Evolutionary conservation across 2,329 filamentous ascomycete species (phyloP).

Genomic region (Clonostachys rosea): DNA sequence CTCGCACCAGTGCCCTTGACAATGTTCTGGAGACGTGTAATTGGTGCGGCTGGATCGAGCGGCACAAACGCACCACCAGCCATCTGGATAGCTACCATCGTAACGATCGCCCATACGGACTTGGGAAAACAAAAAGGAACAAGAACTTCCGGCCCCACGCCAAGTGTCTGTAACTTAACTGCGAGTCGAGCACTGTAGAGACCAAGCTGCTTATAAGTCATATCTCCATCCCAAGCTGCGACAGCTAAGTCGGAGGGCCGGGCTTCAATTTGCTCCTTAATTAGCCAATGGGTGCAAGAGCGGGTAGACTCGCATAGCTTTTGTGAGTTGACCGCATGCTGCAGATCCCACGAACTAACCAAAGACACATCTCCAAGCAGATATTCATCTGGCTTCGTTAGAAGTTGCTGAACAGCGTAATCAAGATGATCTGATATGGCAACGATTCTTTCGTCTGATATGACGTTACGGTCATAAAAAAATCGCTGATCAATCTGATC

Average conservation of each 20-base stretch:
- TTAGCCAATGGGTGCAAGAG: background rate
- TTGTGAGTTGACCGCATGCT: constrained; percentile 3
- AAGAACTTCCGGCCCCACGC: constrained; percentile 13
- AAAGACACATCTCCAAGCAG: background rate
- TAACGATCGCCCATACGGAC: background rate
- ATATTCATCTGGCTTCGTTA: background rate
- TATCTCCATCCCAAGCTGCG: constrained; percentile 3
- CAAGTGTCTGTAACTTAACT: constrained; percentile 2
- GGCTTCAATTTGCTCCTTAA: constrained; percentile 1
- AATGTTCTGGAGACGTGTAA: constrained; percentile 1
- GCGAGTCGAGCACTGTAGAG: background rate
- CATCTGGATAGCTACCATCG: background rate
- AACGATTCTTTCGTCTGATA: background rate
- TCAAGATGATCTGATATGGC: background rate
- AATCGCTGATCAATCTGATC: constrained; percentile 4
- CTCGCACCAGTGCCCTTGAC: constrained; percentile 3
- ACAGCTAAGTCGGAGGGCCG: constrained; percentile 7
- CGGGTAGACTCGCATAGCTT: background rate
- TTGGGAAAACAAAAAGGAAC: constrained; percentile 1
- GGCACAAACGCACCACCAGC: background rate
- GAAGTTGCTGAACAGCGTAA: background rate
- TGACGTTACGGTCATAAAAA: background rate
- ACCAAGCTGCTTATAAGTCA: constrained; percentile 28
- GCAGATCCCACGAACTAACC: constrained; percentile 1
- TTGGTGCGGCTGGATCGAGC: background rate